Percentiles rank a stretch among this genome's conserved stretches.
Evolutionary conservation across 805 yeast genomes (phyloP).

Genomic region (Monosporozyma unispora): DNA sequence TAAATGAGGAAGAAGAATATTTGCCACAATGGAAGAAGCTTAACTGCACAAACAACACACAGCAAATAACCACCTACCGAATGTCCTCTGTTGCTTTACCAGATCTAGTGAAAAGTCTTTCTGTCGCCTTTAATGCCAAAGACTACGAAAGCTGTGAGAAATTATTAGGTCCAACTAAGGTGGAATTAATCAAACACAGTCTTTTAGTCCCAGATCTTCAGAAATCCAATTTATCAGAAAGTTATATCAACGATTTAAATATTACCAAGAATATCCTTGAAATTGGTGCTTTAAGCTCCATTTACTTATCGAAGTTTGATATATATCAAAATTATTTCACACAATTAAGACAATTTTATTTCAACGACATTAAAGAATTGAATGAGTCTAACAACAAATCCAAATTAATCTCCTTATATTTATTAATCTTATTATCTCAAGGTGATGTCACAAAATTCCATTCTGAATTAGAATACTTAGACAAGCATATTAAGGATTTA

Average conservation of each 20-base stretch:
- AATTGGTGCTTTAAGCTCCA: conserved; percentile 74
- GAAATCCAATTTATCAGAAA: conserved; percentile 27
- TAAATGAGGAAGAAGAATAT: conserved; percentile 36
- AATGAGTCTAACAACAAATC: conserved; percentile 49
- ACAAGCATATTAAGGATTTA: conserved; percentile 34
- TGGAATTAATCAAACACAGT: conserved; percentile 69
- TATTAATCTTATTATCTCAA: conserved; percentile 67
- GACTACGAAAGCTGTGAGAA: conserved; percentile 53
- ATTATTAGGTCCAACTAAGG: conserved; percentile 61
- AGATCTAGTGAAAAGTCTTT: conserved; percentile 59
- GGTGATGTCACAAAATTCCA: conserved; percentile 85
- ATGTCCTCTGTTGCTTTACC: conserved; percentile 38
- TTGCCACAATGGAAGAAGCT: neutral
- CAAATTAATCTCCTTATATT: conserved; percentile 66
- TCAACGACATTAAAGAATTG: conserved; percentile 11
- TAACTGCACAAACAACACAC: neutral
- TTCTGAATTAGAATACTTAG: conserved; percentile 72
- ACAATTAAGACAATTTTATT: conserved; percentile 73
- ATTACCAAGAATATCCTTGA: conserved; percentile 80
- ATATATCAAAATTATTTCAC: conserved; percentile 65
- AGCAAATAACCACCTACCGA: too few species aligned
- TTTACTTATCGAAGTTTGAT: conserved; percentile 51
- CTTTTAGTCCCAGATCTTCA: conserved; percentile 57
- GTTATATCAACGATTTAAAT: conserved; percentile 52
- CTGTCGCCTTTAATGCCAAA: conserved; percentile 50